Evolutionary conservation across 108 stramenopile species (phyloP), one percentile per base, ranked within the genome.

Genomic region (Skeletonema potamos): DNA sequence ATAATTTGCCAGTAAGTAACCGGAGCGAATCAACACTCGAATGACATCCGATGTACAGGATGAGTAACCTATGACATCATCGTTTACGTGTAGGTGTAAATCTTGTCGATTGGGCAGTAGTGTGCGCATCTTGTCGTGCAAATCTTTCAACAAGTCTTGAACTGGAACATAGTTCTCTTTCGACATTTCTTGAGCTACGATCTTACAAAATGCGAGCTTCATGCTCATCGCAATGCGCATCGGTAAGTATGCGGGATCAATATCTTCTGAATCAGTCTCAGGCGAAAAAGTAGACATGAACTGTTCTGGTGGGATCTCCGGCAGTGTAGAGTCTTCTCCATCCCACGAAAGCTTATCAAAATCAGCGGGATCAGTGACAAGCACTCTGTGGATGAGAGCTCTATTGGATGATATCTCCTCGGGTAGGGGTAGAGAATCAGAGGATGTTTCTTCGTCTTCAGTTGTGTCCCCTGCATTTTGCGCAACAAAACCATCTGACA

Each of bases 41-140:
- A 83, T 46, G 0, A 76, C 12, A 55, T 77, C 76, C 9, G 76
- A 62, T 33, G 37, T 28, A 26, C 24, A 55, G 9, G 12, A 39
- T 20, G 63, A 13, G 22, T 36, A 12, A n/a, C 34, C 10, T 29
- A 72, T 41, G 22, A 46, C 54, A 43, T 79, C 66, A 62, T 89
- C 81, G 36, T 81, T 58, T 0, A 87, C 51, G 29, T 79, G 56
- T 15, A 58, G 56, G 58, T 89, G 88, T n/a, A 89, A 66, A 51
- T 89, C 88, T 10, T 62, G 64, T 2, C 88, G 84, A 68, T 80
- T 80, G n/a, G 88, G 88, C 24, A 89, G 46, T 18, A 89, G 58
- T 17, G 77, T 34, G 12, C 85, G 72, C 58, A 87, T 70, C 51
- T 65, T 62, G 5, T 33, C 48, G 59, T 87, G 76, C 0, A 89